A percentile compares a stretch with the other conserved stretches of the same genome.
Conservation (phyloP, 202 grass and related monocot species). For the Brachypodium distachyon region DNA sequence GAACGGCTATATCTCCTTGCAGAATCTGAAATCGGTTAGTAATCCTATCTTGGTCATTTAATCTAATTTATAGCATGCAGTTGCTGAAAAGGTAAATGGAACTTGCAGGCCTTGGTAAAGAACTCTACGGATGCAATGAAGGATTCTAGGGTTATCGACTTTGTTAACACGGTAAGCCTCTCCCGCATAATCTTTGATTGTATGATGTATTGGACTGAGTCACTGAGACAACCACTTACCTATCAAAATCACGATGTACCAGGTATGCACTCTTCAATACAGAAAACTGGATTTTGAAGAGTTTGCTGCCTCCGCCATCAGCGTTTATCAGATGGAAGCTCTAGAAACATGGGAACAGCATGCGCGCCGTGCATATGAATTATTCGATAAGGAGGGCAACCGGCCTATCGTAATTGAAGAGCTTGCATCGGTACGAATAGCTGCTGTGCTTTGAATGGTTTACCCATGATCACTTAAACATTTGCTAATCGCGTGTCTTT, state of each 20-base stretch:
- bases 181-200: neutral
- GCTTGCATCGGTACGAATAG: constrained; percentile 70
- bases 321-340: constrained; percentile 97
- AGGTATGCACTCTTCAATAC: constrained; percentile 99
- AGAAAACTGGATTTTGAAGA: constrained; percentile 98
- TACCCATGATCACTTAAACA: neutral
- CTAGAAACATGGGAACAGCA: constrained; percentile 96
- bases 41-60: neutral
- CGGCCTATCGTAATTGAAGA: constrained; percentile 96
- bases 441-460: neutral
- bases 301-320: constrained; percentile 84
- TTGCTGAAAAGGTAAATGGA: constrained; percentile 2
- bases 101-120: constrained; percentile 65
- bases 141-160: constrained; percentile 88
- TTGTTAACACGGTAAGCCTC: constrained; percentile 69
- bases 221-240: neutral
- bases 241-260: neutral
- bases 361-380: constrained; percentile 68
- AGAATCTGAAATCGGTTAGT: constrained; percentile 86
- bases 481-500: neutral
- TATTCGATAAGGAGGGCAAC: constrained; percentile 96
- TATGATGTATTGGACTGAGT: neutral
- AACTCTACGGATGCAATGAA: constrained; percentile 94
- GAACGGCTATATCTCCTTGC: constrained; percentile 84
- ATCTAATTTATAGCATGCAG: neutral